Evolutionary conservation across 2,329 filamentous ascomycete genomes (phyloP).

Genomic region (Claviceps sp.): DNA sequence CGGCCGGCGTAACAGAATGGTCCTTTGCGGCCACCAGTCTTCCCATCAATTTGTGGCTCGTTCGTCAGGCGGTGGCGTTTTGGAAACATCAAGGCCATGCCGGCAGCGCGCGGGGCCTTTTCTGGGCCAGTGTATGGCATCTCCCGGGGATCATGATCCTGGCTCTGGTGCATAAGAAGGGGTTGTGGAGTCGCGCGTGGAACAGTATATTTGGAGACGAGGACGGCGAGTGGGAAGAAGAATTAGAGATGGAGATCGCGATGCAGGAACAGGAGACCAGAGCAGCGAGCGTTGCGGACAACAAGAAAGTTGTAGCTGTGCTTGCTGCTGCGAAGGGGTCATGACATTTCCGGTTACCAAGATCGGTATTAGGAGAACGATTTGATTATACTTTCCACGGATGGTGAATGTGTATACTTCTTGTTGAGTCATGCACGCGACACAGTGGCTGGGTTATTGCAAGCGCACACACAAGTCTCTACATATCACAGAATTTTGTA

Average conservation of each 20-base stretch:
- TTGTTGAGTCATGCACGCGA: too few relatives aligned
- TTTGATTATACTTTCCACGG: too few relatives aligned
- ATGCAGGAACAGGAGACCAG: not conserved
- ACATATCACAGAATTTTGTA: too few relatives aligned
- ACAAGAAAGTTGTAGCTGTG: not conserved
- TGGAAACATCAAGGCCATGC: constrained; percentile 66
- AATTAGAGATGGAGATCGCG: constrained; percentile 26
- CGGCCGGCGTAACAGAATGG: constrained; percentile 69
- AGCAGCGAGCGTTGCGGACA: not conserved
- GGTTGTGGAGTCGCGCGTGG: constrained; percentile 77
- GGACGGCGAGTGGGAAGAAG: constrained; percentile 44
- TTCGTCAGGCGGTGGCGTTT: constrained; percentile 66
- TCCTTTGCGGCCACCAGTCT: constrained; percentile 70
- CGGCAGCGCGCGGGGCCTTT: constrained; percentile 70
- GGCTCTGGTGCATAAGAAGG: constrained; percentile 86
- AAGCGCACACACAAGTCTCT: too few relatives aligned
- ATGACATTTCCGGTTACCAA: not conserved
- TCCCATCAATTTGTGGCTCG: constrained; percentile 76
- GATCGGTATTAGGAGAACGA: too few relatives aligned
- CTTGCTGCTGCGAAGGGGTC: not conserved
- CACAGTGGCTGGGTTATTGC: too few relatives aligned
- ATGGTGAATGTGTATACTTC: not conserved
- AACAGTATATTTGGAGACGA: constrained; percentile 47
- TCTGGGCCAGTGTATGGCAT: constrained; percentile 98
- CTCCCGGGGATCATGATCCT: constrained; percentile 79